These are phyloP conservation scores for Pseudovirgaria hyperparasitica DNA, from an alignment of 2,329 filamentous ascomycete species.

Conservation along the genomic window DNA sequence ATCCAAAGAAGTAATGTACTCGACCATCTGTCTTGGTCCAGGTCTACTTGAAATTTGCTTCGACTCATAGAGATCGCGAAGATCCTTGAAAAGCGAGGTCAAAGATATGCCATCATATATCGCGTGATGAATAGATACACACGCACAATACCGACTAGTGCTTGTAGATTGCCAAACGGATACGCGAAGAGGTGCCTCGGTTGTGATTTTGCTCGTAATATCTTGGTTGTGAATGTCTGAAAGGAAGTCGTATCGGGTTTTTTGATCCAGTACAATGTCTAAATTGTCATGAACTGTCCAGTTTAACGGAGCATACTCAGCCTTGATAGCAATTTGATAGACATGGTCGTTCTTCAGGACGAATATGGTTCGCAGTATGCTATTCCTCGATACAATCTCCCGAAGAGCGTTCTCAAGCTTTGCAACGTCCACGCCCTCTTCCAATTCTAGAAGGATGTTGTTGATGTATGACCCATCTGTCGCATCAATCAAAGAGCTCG, in stretches of 20 bases:
- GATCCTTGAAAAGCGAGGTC: constrained; percentile 19
- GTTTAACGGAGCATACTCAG: constrained; percentile 3
- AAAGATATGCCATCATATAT: constrained; percentile 25
- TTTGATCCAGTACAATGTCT: too few relatives aligned
- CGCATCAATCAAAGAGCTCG: constrained; percentile 21
- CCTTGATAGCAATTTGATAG: constrained; percentile 11
- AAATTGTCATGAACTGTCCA: constrained; percentile 9
- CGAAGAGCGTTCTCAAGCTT: too few relatives aligned
- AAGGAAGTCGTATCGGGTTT: too few relatives aligned
- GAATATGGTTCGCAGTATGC: constrained; percentile 24
- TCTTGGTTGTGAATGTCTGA: too few relatives aligned
- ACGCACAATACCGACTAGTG: constrained; percentile 11
- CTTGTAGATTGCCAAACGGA: too few relatives aligned
- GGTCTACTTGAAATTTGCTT: constrained; percentile 8
- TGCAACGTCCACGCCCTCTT: constrained; percentile 9
- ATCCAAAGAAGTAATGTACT: constrained; percentile 15
- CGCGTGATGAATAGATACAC: constrained; percentile 24
- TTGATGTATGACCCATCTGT: constrained; percentile 25
- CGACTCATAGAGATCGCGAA: constrained; percentile 14
- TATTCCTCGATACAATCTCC: too few relatives aligned
- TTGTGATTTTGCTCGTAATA: constrained; percentile 15
- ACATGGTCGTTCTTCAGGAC: constrained; percentile 5
- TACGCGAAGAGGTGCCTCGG: constrained; percentile 16
- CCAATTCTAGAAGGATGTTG: constrained; percentile 24
- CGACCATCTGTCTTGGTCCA: constrained; percentile 12